A percentile compares a stretch with the other conserved stretches of the same genome.
These are phyloP conservation scores for Rhodotorula sp. DNA, from an alignment of 1,284 basidiomycete species.

Conservation along the genomic window DNA sequence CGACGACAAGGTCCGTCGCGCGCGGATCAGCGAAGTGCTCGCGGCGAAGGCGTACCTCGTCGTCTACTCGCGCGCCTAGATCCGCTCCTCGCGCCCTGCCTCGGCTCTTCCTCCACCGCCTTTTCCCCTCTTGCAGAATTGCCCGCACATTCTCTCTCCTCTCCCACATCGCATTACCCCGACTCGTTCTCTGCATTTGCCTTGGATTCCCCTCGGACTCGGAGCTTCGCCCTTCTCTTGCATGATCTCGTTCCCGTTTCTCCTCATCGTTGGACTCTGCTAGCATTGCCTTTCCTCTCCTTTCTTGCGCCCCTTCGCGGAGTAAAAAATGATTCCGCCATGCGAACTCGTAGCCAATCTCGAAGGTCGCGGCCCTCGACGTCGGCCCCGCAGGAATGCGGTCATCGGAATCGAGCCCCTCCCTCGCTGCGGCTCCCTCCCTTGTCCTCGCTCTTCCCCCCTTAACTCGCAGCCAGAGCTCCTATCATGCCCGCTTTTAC, in stretches of 20 bases:
- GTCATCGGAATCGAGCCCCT: not conserved
- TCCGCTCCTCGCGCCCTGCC: not conserved
- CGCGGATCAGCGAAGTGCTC: constrained; percentile 30
- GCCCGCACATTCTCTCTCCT: not conserved
- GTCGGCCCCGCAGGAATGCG: no score
- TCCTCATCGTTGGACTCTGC: no score
- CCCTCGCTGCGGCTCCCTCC: not conserved
- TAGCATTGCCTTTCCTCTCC: no score
- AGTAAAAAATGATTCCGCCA: no score
- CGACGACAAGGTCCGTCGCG: constrained; percentile 41
- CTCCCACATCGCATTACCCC: not conserved
- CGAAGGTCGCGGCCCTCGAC: no score
- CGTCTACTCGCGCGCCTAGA: constrained; percentile 30
- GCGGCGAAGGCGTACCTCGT: constrained; percentile 38
- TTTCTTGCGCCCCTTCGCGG: no score
- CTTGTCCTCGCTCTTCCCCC: not conserved
- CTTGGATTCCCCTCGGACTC: not conserved
- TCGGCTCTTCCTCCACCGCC: no score
- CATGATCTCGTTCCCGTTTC: not conserved
- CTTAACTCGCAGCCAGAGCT: not conserved
- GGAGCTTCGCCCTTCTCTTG: not conserved
- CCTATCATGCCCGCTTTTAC: not conserved
- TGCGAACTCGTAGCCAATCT: no score
- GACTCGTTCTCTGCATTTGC: not conserved
- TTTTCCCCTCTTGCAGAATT: not conserved